Evolutionary conservation across 2,329 filamentous ascomycete genomes (phyloP).

Genomic region (Aureobasidium lini): DNA sequence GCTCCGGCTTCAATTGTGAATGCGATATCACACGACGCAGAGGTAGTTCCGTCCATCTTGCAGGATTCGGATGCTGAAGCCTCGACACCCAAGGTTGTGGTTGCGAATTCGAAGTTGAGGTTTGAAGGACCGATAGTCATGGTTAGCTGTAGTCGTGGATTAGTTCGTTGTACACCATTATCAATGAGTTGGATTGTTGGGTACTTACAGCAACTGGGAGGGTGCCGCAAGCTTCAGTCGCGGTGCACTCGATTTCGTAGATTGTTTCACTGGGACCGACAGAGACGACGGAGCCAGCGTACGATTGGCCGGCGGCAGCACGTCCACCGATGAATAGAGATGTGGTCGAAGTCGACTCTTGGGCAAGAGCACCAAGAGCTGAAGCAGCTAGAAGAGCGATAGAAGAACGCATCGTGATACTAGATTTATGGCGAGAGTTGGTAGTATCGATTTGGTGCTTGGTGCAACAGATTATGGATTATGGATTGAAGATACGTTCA

Average conservation of each 20-base stretch:
- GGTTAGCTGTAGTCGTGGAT: neutral
- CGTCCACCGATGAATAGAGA: neutral
- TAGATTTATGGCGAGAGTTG: neutral
- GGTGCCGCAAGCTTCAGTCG: neutral
- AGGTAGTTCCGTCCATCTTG: neutral
- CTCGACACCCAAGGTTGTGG: neutral
- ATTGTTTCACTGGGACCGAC: neutral
- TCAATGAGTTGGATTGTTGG: neutral
- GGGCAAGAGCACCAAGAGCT: neutral
- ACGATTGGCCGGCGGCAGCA: neutral
- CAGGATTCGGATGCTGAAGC: neutral
- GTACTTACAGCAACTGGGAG: neutral
- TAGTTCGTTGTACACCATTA: neutral
- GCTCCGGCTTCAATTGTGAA: neutral
- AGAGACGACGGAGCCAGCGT: neutral
- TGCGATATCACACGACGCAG: neutral
- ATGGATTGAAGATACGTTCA: neutral
- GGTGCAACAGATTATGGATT: neutral
- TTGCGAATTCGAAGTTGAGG: neutral
- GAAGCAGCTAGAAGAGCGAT: conserved; percentile 1
- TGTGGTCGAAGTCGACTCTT: neutral
- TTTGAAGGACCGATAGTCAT: neutral
- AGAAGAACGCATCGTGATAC: conserved; percentile 4
- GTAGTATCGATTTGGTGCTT: neutral
- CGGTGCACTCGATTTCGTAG: neutral